A percentile compares a stretch with the other conserved stretches of the same genome.
Conservation (phyloP, 225 moss, liverwort and hornwort species). For the Thuidium tamariscinum region DNA sequence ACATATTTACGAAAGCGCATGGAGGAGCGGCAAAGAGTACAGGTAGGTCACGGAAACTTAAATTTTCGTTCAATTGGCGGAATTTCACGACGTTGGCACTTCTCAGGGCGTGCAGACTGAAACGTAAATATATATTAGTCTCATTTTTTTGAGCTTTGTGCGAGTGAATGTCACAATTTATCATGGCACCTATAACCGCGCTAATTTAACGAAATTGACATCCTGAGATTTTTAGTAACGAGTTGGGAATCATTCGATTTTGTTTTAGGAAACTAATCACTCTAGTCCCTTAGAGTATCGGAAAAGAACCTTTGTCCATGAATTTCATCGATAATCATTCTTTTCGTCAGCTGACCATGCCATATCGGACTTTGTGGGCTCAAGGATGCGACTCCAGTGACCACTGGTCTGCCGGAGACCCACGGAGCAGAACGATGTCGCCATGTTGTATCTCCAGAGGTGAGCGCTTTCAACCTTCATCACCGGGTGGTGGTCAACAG, state of each 20-base stretch:
- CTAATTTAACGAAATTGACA: background rate
- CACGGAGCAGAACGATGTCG: slow-evolving; percentile 30
- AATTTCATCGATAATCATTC: background rate
- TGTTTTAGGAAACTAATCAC: background rate
- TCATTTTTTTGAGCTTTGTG: background rate
- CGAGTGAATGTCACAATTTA: background rate
- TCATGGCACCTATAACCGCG: too few species aligned
- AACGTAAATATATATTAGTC: background rate
- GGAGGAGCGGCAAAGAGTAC: slow-evolving; percentile 35
- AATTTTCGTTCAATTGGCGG: background rate
- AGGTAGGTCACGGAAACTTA: background rate
- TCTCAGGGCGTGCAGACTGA: background rate
- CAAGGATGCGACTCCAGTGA: slow-evolving; percentile 24
- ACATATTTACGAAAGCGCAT: slow-evolving; percentile 23
- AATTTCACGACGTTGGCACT: background rate
- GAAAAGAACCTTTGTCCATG: background rate
- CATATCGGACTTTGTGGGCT: background rate
- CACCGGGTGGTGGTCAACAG: background rate
- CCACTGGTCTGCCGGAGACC: slow-evolving; percentile 10
- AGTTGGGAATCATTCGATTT: background rate
- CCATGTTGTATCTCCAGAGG: slow-evolving; percentile 45
- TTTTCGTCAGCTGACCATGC: background rate
- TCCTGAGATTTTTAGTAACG: background rate
- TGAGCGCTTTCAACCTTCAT: background rate
- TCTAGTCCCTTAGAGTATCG: background rate